Percentiles rank a stretch among this genome's conserved stretches.
Conservation (phyloP, 2,329 filamentous ascomycete species). For the Sphaceloma murrayae region DNA sequence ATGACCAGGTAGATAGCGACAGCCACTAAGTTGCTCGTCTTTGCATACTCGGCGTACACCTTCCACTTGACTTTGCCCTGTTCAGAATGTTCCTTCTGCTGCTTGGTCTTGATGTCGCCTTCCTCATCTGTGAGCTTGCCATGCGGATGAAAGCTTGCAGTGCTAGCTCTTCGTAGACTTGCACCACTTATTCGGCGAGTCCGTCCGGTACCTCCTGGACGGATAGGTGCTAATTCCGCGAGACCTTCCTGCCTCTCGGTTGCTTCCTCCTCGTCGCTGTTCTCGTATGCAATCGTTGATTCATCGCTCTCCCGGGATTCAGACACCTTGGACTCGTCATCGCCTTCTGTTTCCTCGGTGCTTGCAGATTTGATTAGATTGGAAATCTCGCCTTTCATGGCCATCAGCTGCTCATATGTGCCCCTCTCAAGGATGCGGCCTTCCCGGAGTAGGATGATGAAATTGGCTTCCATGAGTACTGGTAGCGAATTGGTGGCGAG, state of each 20-base stretch:
- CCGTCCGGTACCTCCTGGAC: slow-evolving; percentile 37
- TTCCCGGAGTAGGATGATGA: slow-evolving; percentile 74
- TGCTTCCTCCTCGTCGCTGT: slow-evolving; percentile 44
- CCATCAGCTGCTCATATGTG: slow-evolving; percentile 81
- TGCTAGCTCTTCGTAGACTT: slow-evolving; percentile 81
- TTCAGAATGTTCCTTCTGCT: slow-evolving; percentile 78
- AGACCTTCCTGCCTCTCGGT: slow-evolving; percentile 60
- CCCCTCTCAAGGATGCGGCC: slow-evolving; percentile 78
- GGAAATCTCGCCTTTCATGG: slow-evolving; percentile 84
- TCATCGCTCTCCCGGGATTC: slow-evolving; percentile 50
- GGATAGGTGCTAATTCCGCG: slow-evolving; percentile 68
- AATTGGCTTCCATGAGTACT: slow-evolving; percentile 80
- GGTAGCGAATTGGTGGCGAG: slow-evolving; percentile 92
- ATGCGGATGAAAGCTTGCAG: slow-evolving; percentile 76
- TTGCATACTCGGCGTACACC: slow-evolving; percentile 90
- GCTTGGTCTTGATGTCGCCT: slow-evolving; percentile 62
- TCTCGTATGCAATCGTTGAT: slow-evolving; percentile 49
- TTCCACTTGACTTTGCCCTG: slow-evolving; percentile 98
- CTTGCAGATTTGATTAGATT: slow-evolving; percentile 72
- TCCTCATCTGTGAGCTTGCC: slow-evolving; percentile 82
- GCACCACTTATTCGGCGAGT: slow-evolving; percentile 60
- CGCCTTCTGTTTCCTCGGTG: slow-evolving; percentile 38
- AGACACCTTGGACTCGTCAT: slow-evolving; percentile 38
- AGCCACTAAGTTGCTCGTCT: slow-evolving; percentile 79
- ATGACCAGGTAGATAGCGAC: slow-evolving; percentile 71